Base-by-base conservation (phyloP, 345 rosid species). In the Adansonia digitata region DNA sequence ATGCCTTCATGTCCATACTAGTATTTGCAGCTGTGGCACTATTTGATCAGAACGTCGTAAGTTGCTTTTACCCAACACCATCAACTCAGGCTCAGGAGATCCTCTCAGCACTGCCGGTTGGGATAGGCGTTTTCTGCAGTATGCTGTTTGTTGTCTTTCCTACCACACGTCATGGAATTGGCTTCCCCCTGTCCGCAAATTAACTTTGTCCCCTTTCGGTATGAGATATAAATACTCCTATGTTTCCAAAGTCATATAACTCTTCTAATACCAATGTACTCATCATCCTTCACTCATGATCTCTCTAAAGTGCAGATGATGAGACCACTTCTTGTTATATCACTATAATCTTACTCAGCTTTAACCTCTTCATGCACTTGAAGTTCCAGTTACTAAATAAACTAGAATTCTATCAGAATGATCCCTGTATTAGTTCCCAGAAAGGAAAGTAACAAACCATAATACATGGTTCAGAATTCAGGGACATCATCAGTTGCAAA, bases 91-190 rank as follows among this genome's bases (percentile, higher is more conserved):
- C 89, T 2, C 85, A 80, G 80, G 98, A 93, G 82, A 49, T 90
- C 61, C 93, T 95, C 63, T 87, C 89, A 20, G 82, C 89, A 1
- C 78, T 95, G 86, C 98, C 99, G 0, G 90, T 95, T 1, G 97
- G 90, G 48, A 86, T 91, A 18, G 99, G 98, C 0, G 85, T 82
- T 45, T 62, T 91, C 15, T 85, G 93, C 71, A 91, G 94, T 73
- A 87, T 93, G 97, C 71, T 93, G 82, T 95, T 93, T 70, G 88
- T 88, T 39, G 84, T 82, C 35, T 95, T 95, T 67, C 99, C 99
- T 0, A 91, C 94, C 35, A 81, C 76, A 68, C 97, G 99, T 73
- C 94, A 91, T 68, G 98, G 99, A 49, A 85, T 95, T 73, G 99
- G 99, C 48, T 93, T 95, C 56, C 97, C 98, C 15, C 74, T 86